Evolutionary conservation across 208 protist species (phyloP).

Genomic region (Leishmania amazonensis): DNA sequence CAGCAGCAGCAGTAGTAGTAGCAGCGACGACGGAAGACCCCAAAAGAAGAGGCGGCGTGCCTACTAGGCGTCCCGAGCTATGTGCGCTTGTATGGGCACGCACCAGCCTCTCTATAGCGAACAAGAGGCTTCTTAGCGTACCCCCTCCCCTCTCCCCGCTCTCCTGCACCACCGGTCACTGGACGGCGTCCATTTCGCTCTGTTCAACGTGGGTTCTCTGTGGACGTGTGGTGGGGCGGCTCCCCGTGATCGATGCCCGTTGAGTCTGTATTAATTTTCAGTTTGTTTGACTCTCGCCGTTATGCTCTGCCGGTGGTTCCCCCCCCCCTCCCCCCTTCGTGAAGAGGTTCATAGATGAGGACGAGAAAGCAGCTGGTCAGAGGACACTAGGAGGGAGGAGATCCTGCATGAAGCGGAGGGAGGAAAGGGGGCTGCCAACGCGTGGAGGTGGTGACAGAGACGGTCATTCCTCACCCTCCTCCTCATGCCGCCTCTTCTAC

Average conservation of each 20-base stretch:
- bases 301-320: neutral
- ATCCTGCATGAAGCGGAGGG: neutral
- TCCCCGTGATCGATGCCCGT: neutral
- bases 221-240: neutral
- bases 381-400: neutral
- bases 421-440: neutral
- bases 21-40: neutral
- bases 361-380: neutral
- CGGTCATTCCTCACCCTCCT: neutral
- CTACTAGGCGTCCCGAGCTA: neutral
- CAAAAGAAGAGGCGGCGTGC: conserved; percentile 14
- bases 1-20: conserved; percentile 13
- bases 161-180: neutral
- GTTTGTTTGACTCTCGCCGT: neutral
- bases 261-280: neutral
- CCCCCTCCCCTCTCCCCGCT: neutral
- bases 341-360: neutral
- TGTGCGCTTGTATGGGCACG: neutral
- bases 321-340: neutral
- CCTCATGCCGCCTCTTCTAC: neutral
- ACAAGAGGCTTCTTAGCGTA: neutral
- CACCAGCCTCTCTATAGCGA: neutral
- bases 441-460: neutral
- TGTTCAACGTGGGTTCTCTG: neutral
- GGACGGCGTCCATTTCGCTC: neutral